These are phyloP conservation scores for Dissophora globulifera DNA, from an alignment of 192 early-diverging fungal genomes.

Conservation along the genomic window DNA sequence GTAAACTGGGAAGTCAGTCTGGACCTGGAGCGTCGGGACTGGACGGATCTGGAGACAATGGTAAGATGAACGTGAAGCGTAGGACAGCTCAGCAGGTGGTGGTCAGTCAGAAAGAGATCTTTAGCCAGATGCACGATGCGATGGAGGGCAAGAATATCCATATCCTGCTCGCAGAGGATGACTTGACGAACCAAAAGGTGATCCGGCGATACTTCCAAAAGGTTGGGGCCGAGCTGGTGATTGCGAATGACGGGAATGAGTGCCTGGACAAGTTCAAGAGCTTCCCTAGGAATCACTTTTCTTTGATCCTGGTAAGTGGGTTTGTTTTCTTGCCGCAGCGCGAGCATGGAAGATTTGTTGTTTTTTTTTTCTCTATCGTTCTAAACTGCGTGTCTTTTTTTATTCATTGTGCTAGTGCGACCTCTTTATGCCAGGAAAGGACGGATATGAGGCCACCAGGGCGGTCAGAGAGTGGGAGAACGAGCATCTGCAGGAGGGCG, in stretches of 20 bases:
- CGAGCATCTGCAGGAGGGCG: constrained; percentile 22
- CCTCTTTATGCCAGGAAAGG: constrained; percentile 69
- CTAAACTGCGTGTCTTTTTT: constrained; percentile 7
- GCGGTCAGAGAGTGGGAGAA: constrained; percentile 65
- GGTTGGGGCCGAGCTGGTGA: constrained; percentile 59
- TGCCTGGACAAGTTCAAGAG: constrained; percentile 58
- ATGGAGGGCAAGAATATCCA: constrained; percentile 60
- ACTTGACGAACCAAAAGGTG: constrained; percentile 69
- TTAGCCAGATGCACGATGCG: constrained; percentile 60
- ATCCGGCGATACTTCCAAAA: constrained; percentile 57
- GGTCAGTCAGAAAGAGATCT: constrained; percentile 61
- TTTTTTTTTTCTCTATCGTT: too few species aligned
- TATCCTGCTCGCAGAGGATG: constrained; percentile 67
- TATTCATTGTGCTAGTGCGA: constrained; percentile 51
- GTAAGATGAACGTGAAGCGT: constrained; percentile 35
- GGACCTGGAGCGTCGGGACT: background rate
- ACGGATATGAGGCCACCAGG: constrained; percentile 64
- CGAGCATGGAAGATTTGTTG: too few species aligned
- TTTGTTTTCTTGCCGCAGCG: too few species aligned
- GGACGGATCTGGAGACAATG: background rate
- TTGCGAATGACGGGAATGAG: constrained; percentile 60
- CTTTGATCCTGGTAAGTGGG: constrained; percentile 57
- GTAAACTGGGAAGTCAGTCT: constrained; percentile 3
- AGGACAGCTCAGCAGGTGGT: constrained; percentile 59
- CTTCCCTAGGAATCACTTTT: constrained; percentile 57